Base-by-base conservation (phyloP, 208 protist species). In the Phytomonas francai region DNA sequence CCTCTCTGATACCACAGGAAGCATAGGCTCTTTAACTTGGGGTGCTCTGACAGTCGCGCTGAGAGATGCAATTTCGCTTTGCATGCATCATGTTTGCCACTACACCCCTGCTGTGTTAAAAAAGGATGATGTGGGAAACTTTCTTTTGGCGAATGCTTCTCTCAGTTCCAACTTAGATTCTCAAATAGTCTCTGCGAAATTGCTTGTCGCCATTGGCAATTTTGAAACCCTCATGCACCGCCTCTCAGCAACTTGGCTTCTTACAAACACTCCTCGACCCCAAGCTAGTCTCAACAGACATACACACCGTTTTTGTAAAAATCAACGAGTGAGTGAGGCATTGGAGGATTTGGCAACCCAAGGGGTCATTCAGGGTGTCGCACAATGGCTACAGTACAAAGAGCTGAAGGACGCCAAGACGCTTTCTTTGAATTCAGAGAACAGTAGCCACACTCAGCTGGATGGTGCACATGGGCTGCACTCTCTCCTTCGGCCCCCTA, bases 171-270 rank as follows among this genome's bases (percentile, higher is more conserved):
- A 1, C 19, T 16, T 16, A 45, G 39, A 7, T 2, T 14, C 39
- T 45, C 39, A 14, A 11, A 14, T 14, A 11, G 19, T 45, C 39
- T 45, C 39, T 45, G 39, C 39, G 39, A 45, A 14, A 16, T 1
- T 45, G 39, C 39, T 45, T 45, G 39, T 14, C 63, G 64, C 68
- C 32, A 64, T 69, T 49, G 57, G 42, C 22, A 73, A 59, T 14
- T 56, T 75, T 39, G 49, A 70, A 29, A 75, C 73, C 1, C 72
- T 80, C 30, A 65, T 84, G 33, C 74, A 84, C 67, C 75, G 39
- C 19, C 39, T 45, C 39, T 45, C 39, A 45, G 39, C 39, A 16
- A 45, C 39, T 2, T 45, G 39, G 39, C 39, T 45, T 45, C 39
- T 45, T 45, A 45, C 39, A 45, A 45, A 45, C 11, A 22, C 39